These are phyloP conservation scores for Orbilia quercus DNA, from an alignment of 2,329 filamentous ascomycete genomes.

Conservation along the genomic window DNA sequence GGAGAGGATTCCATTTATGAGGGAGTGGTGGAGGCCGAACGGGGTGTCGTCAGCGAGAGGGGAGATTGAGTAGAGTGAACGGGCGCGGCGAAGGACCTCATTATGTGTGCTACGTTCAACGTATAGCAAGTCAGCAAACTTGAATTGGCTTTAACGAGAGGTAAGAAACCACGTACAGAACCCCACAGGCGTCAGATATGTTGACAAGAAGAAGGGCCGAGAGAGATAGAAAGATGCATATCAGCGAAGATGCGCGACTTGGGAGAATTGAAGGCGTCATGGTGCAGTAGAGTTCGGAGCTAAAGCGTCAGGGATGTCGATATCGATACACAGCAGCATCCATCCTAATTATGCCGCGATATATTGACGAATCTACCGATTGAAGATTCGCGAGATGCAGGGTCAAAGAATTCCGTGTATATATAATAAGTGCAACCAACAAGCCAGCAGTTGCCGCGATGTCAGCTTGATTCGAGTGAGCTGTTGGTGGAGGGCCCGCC, in stretches of 20 bases:
- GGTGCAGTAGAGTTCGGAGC: not conserved
- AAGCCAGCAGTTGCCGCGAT: too few species aligned
- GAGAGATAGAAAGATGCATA: constrained; percentile 30
- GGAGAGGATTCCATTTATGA: constrained; percentile 56
- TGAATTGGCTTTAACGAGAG: not conserved
- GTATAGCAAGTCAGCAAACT: constrained; percentile 5
- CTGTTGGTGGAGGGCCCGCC: not conserved
- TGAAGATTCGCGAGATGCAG: not conserved
- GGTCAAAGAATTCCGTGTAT: not conserved
- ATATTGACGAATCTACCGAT: not conserved
- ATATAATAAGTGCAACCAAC: too few species aligned
- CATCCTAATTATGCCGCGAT: constrained; percentile 1
- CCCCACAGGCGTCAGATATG: constrained; percentile 34
- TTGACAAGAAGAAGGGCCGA: constrained; percentile 14
- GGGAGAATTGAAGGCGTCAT: not conserved
- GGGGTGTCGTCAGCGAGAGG: constrained; percentile 51
- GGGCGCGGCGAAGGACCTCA: constrained; percentile 59
- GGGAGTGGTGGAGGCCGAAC: constrained; percentile 26
- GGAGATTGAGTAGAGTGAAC: constrained; percentile 58
- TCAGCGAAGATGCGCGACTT: constrained; percentile 41
- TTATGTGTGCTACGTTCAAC: constrained; percentile 57
- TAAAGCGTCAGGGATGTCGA: constrained; percentile 5
- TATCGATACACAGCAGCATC: not conserved
- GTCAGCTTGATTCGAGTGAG: too few species aligned
- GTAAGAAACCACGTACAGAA: constrained; percentile 26